These are phyloP conservation scores for Clonostachys sp. DNA, from an alignment of 2,329 filamentous ascomycete genomes.

Conservation along the genomic window DNA sequence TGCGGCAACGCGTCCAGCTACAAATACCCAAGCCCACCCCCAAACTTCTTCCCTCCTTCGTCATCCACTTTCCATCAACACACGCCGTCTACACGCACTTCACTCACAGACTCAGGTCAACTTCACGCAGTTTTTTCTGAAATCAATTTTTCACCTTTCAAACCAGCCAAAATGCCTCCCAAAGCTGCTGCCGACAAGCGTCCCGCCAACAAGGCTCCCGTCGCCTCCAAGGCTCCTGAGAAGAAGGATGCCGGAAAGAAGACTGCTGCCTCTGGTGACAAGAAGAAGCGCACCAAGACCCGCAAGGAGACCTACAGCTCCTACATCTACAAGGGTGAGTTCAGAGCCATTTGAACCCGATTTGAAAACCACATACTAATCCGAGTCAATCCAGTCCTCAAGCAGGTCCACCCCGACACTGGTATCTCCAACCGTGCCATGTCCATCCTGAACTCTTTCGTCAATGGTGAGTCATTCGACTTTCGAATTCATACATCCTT, in stretches of 20 bases:
- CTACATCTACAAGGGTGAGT: constrained; percentile 98
- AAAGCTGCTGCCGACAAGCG: constrained; percentile 99
- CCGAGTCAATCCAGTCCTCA: constrained; percentile 65
- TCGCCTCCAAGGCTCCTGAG: constrained; percentile 68
- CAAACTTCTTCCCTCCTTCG: constrained; percentile 37
- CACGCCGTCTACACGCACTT: constrained; percentile 13
- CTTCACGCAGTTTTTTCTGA: constrained; percentile 7
- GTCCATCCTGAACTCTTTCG: constrained; percentile 99
- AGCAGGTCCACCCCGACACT: constrained; percentile 99
- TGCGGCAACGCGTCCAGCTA: constrained; percentile 50
- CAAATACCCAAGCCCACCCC: constrained; percentile 53
- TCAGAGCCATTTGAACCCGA: not conserved
- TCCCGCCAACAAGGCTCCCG: constrained; percentile 88
- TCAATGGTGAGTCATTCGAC: constrained; percentile 70
- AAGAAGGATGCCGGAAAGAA: constrained; percentile 99
- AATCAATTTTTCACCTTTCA: constrained; percentile 2
- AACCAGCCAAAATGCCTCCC: constrained; percentile 76
- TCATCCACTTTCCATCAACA: constrained; percentile 37
- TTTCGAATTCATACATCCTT: not conserved
- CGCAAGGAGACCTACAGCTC: constrained; percentile 99
- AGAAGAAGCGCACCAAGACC: constrained; percentile 99
- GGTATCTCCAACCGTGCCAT: constrained; percentile 99
- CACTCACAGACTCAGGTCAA: constrained; percentile 4
- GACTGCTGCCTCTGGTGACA: constrained; percentile 91
- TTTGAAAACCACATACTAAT: constrained; percentile 1